phyloP scores from a whole-genome alignment of 257 asterid genomes.

The Solanum corneliomulleri region DNA sequence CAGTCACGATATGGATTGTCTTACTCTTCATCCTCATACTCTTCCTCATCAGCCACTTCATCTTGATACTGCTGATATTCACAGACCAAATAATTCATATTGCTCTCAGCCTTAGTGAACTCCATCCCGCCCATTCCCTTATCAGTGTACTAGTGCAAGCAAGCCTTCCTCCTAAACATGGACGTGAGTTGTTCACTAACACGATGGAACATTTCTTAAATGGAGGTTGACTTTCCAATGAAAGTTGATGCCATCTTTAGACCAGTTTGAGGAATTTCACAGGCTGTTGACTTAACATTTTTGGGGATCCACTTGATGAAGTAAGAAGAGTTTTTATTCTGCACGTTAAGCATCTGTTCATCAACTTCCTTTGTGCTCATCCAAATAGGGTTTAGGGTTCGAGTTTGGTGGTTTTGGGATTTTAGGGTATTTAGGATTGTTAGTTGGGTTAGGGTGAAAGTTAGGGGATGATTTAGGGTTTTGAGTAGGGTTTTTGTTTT shows the following conservation, averaged over 20 bases:
- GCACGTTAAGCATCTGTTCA: slow-evolving; percentile 44
- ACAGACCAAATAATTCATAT: slow-evolving; percentile 41
- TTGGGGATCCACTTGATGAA: slow-evolving; percentile 46
- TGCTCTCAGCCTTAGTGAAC: slow-evolving; percentile 46
- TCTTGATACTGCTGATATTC: slow-evolving; percentile 50
- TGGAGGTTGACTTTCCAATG: slow-evolving; percentile 38
- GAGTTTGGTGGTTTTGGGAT: too few relatives aligned
- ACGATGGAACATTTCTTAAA: slow-evolving; percentile 42
- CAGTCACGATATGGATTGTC: slow-evolving; percentile 11
- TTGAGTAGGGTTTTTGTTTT: too few relatives aligned
- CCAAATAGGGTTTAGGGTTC: neutral
- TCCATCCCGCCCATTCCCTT: slow-evolving; percentile 54
- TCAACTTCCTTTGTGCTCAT: slow-evolving; percentile 50
- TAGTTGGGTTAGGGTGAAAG: too few relatives aligned
- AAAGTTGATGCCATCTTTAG: slow-evolving; percentile 40
- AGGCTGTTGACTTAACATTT: slow-evolving; percentile 38
- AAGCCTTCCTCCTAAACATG: slow-evolving; percentile 51
- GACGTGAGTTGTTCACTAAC: slow-evolving; percentile 45
- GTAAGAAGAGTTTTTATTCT: slow-evolving; percentile 40
- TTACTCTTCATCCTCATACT: slow-evolving; percentile 29
- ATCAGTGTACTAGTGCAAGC: slow-evolving; percentile 48
- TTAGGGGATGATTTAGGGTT: too few relatives aligned
- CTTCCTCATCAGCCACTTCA: slow-evolving; percentile 40
- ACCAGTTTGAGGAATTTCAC: slow-evolving; percentile 45
- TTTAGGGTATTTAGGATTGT: too few relatives aligned